Evolutionary conservation across 805 yeast species (phyloP).

Genomic region (Cyberlindnera mississippiensis): DNA sequence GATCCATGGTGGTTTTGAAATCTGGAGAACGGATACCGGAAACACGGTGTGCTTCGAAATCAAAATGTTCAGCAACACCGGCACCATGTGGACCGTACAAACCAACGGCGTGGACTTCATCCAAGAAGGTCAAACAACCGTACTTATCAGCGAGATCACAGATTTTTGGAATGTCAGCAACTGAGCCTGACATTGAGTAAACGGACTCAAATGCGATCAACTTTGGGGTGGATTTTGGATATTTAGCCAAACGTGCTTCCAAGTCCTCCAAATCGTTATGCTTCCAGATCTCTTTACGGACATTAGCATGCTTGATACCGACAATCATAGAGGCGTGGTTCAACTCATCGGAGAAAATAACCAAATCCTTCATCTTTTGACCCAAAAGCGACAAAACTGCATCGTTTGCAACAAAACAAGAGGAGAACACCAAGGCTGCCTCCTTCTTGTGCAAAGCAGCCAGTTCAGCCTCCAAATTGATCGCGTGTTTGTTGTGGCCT

Average conservation of each 20-base stretch:
- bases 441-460: slow-evolving; percentile 93
- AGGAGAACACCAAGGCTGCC: slow-evolving; percentile 90
- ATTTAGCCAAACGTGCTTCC: slow-evolving; percentile 70
- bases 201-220: slow-evolving; percentile 96
- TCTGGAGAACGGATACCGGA: slow-evolving; percentile 57
- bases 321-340: slow-evolving; percentile 98
- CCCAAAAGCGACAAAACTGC: slow-evolving; percentile 90
- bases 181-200: slow-evolving; percentile 98
- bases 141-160: slow-evolving; percentile 96
- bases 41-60: slow-evolving; percentile 76
- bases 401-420: slow-evolving; percentile 96
- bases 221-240: slow-evolving; percentile 87
- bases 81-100: slow-evolving; percentile 99
- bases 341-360: slow-evolving; percentile 85
- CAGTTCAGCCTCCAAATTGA: slow-evolving; percentile 76
- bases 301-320: slow-evolving; percentile 88
- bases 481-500: slow-evolving; percentile 92
- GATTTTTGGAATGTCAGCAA: slow-evolving; percentile 87
- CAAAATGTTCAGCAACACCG: slow-evolving; percentile 96
- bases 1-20: slow-evolving; percentile 66
- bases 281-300: slow-evolving; percentile 83
- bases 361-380: slow-evolving; percentile 82
- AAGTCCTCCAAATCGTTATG: slow-evolving; percentile 86
- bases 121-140: slow-evolving; percentile 94
- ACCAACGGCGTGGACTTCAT: slow-evolving; percentile 99